Base-by-base conservation (phyloP, 148 eudicot species). In the Bassia scoparia region DNA sequence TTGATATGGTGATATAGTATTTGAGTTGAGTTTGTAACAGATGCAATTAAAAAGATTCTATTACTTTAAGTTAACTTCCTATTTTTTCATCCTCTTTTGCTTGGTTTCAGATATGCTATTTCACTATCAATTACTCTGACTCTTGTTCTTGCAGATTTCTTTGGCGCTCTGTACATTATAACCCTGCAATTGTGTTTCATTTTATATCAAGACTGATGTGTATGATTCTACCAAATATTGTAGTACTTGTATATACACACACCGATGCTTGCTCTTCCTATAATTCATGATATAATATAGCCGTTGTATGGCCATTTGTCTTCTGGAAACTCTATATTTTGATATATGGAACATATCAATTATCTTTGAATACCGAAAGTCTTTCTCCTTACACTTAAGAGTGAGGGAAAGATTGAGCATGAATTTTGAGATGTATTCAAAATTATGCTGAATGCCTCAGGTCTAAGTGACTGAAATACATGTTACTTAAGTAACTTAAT, bases 201-300 rank as follows among this genome's bases (percentile, higher is more conserved):
- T 77, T n/a, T 94, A 94, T 73, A 70, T 89, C 83, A 91, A 91
- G 88, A 88, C 97, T 34, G 87, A 91, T 61, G 87, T 88, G 91
- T 94, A 89, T 70, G 86, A 44, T 72, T 49, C 50, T 53, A 24
- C 48, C 70, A 48, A 56, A 54, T 75, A 33, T 77, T 16, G 34
- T 37, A 37, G 2, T 37, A 10, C 9, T n/a, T n/a, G n/a, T n/a
- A n/a, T 61, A 17, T 15, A 16, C 35, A 17, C 73, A 61, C 54
- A 6, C 38, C 30, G 37, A 67, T 49, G 63, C 63, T 68, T 59
- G 0, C 12, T 38, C 60, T 31, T 24, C 54, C 38, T 20, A 33
- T 27, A 63, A 8, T 74, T n/a, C n/a, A 27, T 66, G 41, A 62
- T 30, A 18, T 52, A 9, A 21, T n/a, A n/a, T n/a, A n/a, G n/a